Evolutionary conservation across 1,139 yeast species (phyloP).

Genomic region (Hemisphaericaspora lyxosophila): DNA sequence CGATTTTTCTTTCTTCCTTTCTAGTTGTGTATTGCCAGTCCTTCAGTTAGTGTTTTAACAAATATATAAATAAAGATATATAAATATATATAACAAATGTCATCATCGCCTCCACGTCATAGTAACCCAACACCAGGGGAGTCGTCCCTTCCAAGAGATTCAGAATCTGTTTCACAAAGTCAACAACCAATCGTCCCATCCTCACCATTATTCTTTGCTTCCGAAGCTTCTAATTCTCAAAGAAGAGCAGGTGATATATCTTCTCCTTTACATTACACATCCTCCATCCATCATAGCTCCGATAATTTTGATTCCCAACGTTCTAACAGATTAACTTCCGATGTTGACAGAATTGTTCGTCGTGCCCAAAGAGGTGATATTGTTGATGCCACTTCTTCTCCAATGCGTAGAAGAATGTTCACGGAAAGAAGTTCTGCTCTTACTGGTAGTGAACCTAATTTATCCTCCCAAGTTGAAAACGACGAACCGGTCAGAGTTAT

Average conservation of each 20-base stretch:
- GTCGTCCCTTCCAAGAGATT: constrained; percentile 17
- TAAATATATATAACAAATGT: constrained; percentile 18
- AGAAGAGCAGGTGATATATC: constrained; percentile 26
- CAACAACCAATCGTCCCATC: constrained; percentile 55
- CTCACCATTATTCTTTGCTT: constrained; percentile 65
- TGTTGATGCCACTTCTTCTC: constrained; percentile 39
- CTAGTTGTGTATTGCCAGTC: neutral
- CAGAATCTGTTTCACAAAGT: constrained; percentile 37
- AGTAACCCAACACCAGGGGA: constrained; percentile 19
- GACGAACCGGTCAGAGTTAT: constrained; percentile 84
- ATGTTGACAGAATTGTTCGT: constrained; percentile 44
- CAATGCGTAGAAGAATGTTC: constrained; percentile 40
- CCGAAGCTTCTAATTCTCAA: constrained; percentile 27
- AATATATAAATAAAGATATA: neutral
- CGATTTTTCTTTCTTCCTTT: constrained; percentile 1
- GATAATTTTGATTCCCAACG: constrained; percentile 26
- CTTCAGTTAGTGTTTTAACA: neutral
- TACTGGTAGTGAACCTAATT: constrained; percentile 12
- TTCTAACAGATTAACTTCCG: constrained; percentile 35
- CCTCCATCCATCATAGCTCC: constrained; percentile 40
- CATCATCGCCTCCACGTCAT: constrained; percentile 33
- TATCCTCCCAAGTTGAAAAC: constrained; percentile 21
- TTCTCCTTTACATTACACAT: constrained; percentile 48
- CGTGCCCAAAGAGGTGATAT: constrained; percentile 45
- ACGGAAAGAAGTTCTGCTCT: constrained; percentile 12